A percentile compares a stretch with the other conserved stretches of the same genome.
Conservation (phyloP, 108 stramenopile genomes). For the Schizochytrium sp. region DNA sequence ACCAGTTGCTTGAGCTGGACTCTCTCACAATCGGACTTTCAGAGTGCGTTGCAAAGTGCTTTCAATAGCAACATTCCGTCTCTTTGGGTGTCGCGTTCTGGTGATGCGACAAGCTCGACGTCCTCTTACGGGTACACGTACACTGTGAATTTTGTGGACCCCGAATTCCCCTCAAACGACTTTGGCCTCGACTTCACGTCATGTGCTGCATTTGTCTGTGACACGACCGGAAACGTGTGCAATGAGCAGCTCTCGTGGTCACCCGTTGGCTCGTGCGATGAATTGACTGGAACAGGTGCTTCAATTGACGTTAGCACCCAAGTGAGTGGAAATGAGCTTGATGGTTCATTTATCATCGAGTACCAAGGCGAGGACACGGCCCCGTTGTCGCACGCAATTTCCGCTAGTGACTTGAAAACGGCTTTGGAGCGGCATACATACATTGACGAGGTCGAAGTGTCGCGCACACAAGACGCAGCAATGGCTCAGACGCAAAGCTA, state of each 20-base stretch:
- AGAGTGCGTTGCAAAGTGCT: not conserved
- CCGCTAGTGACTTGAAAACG: not conserved
- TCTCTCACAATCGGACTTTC: not conserved
- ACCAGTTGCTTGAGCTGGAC: not conserved
- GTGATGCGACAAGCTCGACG: not conserved
- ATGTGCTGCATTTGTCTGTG: not conserved
- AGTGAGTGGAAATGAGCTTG: not conserved
- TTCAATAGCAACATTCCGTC: not conserved
- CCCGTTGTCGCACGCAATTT: constrained; percentile 11
- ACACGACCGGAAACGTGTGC: not conserved
- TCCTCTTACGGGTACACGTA: not conserved
- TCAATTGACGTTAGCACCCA: not conserved
- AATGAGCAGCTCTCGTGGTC: not conserved
- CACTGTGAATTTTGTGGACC: not conserved
- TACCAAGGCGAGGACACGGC: not conserved
- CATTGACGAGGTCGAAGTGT: constrained; percentile 26
- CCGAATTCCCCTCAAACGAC: not conserved
- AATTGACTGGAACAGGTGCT: not conserved
- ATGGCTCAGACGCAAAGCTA: constrained; percentile 16
- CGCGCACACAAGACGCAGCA: not conserved
- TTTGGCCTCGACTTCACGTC: not conserved
- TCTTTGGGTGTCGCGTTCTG: not conserved
- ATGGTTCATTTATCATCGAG: not conserved
- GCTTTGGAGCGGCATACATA: constrained; percentile 32
- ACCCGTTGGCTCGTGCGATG: not conserved